These are phyloP conservation scores for Termitomyces bulborhizus DNA, from an alignment of 768 basidiomycete genomes.

Conservation along the genomic window DNA sequence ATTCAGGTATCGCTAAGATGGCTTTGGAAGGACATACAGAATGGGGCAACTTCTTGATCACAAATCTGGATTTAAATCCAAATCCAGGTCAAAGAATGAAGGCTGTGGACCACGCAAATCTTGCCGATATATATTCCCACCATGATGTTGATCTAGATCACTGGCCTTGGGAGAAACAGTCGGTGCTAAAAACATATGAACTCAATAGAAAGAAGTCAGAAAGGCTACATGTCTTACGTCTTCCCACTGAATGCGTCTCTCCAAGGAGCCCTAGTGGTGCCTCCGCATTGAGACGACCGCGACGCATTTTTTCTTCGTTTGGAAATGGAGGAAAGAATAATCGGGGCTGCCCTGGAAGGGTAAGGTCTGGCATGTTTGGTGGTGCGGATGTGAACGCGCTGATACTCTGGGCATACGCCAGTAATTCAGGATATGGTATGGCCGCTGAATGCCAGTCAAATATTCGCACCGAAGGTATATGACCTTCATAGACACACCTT, in stretches of 20 bases:
- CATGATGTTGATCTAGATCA: constrained; percentile 43
- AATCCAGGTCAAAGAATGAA: constrained; percentile 70
- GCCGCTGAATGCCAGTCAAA: constrained; percentile 41
- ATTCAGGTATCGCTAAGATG: neutral
- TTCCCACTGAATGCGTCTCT: constrained; percentile 77
- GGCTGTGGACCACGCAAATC: constrained; percentile 57
- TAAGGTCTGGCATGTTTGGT: constrained; percentile 77
- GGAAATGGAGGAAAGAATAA: constrained; percentile 89
- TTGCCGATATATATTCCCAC: constrained; percentile 65
- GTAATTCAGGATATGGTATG: constrained; percentile 76
- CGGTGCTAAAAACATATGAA: constrained; percentile 37
- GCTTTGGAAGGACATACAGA: neutral
- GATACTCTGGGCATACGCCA: constrained; percentile 80
- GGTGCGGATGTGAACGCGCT: constrained; percentile 86
- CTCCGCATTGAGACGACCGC: constrained; percentile 73
- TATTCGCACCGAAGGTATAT: neutral
- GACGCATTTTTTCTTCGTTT: constrained; percentile 87
- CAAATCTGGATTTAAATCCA: constrained; percentile 82
- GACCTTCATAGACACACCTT: constrained; percentile 38
- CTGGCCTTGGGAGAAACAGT: constrained; percentile 53
- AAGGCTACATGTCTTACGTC: constrained; percentile 39
- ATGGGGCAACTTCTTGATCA: constrained; percentile 17
- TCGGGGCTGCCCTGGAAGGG: constrained; percentile 64
- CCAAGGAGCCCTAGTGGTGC: constrained; percentile 73
- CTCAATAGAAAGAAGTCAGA: constrained; percentile 1